phyloP scores from a whole-genome alignment of 2,329 filamentous ascomycete genomes.

The Colletotrichum agaves region DNA sequence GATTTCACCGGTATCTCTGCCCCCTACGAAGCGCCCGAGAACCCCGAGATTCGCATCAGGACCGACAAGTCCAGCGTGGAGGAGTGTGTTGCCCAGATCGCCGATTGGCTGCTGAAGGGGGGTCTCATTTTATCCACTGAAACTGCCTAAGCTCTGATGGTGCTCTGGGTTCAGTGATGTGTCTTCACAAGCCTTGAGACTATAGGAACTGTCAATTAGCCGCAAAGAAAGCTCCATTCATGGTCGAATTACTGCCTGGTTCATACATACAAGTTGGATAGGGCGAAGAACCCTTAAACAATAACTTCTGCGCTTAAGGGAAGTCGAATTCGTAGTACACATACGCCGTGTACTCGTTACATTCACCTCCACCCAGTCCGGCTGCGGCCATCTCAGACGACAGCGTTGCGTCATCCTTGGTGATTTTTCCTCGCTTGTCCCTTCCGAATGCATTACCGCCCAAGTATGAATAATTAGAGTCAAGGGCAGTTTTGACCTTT shows the following conservation, averaged over 20 bases:
- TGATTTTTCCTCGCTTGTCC: conserved; percentile 92
- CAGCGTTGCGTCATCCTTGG: conserved; percentile 85
- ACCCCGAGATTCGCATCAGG: conserved; percentile 87
- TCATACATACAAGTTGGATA: conserved; percentile 13
- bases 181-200: not conserved
- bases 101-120: conserved; percentile 79
- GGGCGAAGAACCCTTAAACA: not conserved
- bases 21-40: conserved; percentile 90
- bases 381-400: conserved; percentile 87
- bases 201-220: conserved; percentile 11
- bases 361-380: conserved; percentile 73
- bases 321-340: conserved; percentile 98
- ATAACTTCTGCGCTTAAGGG: conserved; percentile 46
- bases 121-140: conserved; percentile 61
- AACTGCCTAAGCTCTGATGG: conserved; percentile 38
- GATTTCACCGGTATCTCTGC: conserved; percentile 97
- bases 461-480: conserved; percentile 88
- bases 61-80: conserved; percentile 86
- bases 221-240: conserved; percentile 2
- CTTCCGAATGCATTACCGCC: conserved; percentile 93
- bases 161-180: not conserved
- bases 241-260: not conserved
- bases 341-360: conserved; percentile 91
- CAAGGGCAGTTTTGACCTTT: conserved; percentile 82
- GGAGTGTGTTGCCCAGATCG: conserved; percentile 88